Evolutionary conservation across 2,329 filamentous ascomycete species (phyloP).

Genomic region (Samsoniella hepiali): DNA sequence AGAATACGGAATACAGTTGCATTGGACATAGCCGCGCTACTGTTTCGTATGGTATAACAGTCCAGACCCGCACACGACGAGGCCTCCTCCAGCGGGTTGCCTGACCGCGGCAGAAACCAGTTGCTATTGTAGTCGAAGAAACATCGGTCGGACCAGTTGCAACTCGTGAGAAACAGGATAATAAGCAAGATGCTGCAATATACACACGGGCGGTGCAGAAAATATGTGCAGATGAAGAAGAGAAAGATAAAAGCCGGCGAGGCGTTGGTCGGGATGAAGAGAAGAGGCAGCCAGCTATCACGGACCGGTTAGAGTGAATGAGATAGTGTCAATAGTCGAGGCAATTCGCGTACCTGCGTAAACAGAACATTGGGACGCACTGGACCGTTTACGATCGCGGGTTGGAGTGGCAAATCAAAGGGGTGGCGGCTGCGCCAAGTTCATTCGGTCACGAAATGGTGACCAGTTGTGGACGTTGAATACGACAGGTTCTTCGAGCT

Average conservation of each 20-base stretch:
- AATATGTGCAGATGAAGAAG: slow-evolving; percentile 90
- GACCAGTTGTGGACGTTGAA: not conserved
- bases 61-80: slow-evolving; percentile 27
- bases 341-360: slow-evolving; percentile 48
- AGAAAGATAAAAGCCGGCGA: slow-evolving; percentile 82
- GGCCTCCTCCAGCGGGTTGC: slow-evolving; percentile 23
- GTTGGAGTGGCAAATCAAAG: not conserved
- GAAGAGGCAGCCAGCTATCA: slow-evolving; percentile 74
- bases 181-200: slow-evolving; percentile 96
- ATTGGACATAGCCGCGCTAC: slow-evolving; percentile 40
- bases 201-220: slow-evolving; percentile 92
- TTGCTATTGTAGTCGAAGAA: slow-evolving; percentile 91
- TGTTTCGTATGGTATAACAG: slow-evolving; percentile 9
- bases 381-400: not conserved
- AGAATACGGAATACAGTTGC: slow-evolving; percentile 53
- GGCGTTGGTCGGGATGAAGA: slow-evolving; percentile 84
- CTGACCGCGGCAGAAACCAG: slow-evolving; percentile 82
- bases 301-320: slow-evolving; percentile 3
- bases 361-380: slow-evolving; percentile 53
- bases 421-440: not conserved
- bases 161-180: slow-evolving; percentile 88
- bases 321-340: not conserved
- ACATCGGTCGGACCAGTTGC: slow-evolving; percentile 83
- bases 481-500: not conserved
- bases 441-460: no score